Evolutionary conservation across 169 alveolate genomes (phyloP), one percentile per base, ranked within the genome.

Genomic region (Toxoplasma gondii): DNA sequence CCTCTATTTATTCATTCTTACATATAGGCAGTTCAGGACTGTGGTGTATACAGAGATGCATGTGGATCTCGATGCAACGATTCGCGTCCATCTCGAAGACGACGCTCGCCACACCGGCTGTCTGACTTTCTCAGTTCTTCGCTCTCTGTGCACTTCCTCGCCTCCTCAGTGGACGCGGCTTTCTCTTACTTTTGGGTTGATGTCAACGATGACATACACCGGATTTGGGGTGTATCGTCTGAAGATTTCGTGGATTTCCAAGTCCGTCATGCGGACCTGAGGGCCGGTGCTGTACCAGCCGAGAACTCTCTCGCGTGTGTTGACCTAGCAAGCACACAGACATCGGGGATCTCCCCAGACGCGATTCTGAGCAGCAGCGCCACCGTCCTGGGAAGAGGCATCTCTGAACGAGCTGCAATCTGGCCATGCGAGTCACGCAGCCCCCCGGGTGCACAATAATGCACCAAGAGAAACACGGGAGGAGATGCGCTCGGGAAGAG

Each of bases 241-340:
- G 96, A 98, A 98, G 34, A 98, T 97, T 96, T 99, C 99, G 96
- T 99, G 99, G 80, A 99, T 99, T 92, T 98, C 99, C 92, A 99
- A 97, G 97, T 99, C 99, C 45, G 99, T 98, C 31, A 99, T 98
- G 94, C 99, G 99, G 92, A 98, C 98, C 95, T 98, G 98, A 0
- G 99, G 99, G 19, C 99, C 99, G 64, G 99, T 98, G 45, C 99
- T 97, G 96, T 99, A 99, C 99, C 99, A 99, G 24, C 99, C 99
- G 38, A 99, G 98, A 54, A 99, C 98, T 96, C 98, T 97, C 96
- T 99, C 99, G 95, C 98, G 98, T 34, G 95, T 91, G 78, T 94
- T 94, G 88, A 96, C 96, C 96, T 95, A 80, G 9, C 2, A 41
- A 41, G 45, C 39, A 34, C 83, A 49, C 88, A 88, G 36, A 29